Evolutionary conservation across 2,329 filamentous ascomycete species (phyloP).

Genomic region (Phaeosphaeria sp.): DNA sequence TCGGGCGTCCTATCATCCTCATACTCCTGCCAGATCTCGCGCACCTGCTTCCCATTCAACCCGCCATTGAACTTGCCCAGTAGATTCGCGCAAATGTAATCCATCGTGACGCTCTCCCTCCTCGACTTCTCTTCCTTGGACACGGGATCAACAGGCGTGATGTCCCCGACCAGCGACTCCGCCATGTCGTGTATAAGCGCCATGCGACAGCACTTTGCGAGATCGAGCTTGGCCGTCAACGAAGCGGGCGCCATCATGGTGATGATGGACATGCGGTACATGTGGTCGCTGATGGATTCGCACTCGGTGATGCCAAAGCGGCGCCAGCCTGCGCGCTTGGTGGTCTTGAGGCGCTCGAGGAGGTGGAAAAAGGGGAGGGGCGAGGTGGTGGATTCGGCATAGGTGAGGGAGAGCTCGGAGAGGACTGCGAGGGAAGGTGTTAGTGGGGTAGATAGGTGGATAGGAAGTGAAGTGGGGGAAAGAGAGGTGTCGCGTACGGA

Average conservation of each 20-base stretch:
- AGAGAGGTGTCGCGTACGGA: slow-evolving; percentile 42
- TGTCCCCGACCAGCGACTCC: slow-evolving; percentile 92
- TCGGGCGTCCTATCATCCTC: slow-evolving; percentile 86
- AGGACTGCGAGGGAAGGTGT: slow-evolving; percentile 59
- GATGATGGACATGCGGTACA: slow-evolving; percentile 99
- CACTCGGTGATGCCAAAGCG: slow-evolving; percentile 78
- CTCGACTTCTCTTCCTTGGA: slow-evolving; percentile 86
- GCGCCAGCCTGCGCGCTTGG: slow-evolving; percentile 93
- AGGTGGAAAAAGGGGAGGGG: slow-evolving; percentile 94
- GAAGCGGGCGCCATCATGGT: slow-evolving; percentile 86
- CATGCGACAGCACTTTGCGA: slow-evolving; percentile 90
- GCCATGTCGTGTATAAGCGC: slow-evolving; percentile 98
- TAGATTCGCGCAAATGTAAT: slow-evolving; percentile 78
- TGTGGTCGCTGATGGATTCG: slow-evolving; percentile 96
- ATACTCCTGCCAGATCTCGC: slow-evolving; percentile 91
- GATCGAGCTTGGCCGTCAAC: slow-evolving; percentile 74
- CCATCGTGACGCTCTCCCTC: slow-evolving; percentile 88
- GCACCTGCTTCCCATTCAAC: slow-evolving; percentile 71
- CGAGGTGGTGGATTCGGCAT: slow-evolving; percentile 68
- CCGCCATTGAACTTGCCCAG: slow-evolving; percentile 79
- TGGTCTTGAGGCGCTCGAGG: slow-evolving; percentile 92
- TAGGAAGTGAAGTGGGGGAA: neutral
- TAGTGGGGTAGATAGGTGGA: neutral
- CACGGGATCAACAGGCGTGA: slow-evolving; percentile 89
- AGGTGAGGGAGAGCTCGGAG: slow-evolving; percentile 65